Base-by-base conservation (phyloP, 2,329 filamentous ascomycete genomes). In the Penicillium sp. region DNA sequence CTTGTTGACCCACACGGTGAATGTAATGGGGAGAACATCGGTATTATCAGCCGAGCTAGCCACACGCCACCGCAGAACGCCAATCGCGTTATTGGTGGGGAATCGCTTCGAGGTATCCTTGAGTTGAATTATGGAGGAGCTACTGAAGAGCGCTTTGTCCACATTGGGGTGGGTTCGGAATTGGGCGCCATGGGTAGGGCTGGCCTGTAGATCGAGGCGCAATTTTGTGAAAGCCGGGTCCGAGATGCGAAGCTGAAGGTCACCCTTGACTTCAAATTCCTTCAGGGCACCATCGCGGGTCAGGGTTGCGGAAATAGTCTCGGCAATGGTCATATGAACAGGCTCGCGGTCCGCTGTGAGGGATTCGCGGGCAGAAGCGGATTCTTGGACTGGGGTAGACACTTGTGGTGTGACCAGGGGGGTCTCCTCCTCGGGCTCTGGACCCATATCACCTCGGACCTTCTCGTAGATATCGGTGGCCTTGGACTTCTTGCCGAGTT, bases 401-500 rank as follows among this genome's bases (percentile, higher is more conserved):
- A 82, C 75, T 58, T 79, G 80, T 43, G 83, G 76, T 35, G 85
- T 79, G 18, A 93, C 86, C 25, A 95, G 81, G 35, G 91, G 91
- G 42, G 76, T 76, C 53, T 77, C 76, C 55, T 92, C 87, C 71
- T 96, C 92, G 35, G 86, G 86, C 69, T 96, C 91, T 35, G 88
- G 83, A n/a, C 92, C 92, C 71, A 97, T 82, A 62, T 97, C 93
- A 56, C 90, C 90, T 63, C 92, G 88, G 31, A 99, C 92, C 68
- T 92, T 89, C 76, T 97, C 93, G 73, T 96, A 97, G 82, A 97
- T 96, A 74, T 96, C 93, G 27, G 89, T 96, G 22, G 90, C 92
- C 81, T 97, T 97, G 57, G 90, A 96, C 80, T 99, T 99, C 82
- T 97, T 97, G 76, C 94, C 94, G 54, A 99, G 82, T 76, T 97